phyloP scores from a whole-genome alignment of 352 stramenopile species.

The Globisporangium lucens region DNA sequence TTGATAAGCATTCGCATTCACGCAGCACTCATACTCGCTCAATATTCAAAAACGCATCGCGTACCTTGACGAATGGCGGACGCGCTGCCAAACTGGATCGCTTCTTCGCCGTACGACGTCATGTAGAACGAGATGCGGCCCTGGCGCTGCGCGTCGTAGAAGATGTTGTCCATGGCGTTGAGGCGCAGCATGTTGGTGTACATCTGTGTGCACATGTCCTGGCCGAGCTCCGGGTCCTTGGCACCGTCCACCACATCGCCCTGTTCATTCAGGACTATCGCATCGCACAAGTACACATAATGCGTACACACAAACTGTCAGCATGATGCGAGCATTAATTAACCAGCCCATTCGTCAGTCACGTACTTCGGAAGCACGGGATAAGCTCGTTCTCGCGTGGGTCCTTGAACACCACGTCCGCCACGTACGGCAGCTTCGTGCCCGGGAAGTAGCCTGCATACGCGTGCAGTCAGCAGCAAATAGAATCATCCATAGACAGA shows the following conservation, averaged over 20 bases:
- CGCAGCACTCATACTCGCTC: not conserved
- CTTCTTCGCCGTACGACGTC: slow-evolving; percentile 93
- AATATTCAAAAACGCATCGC: not conserved
- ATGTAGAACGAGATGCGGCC: slow-evolving; percentile 98
- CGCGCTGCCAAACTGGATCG: slow-evolving; percentile 93
- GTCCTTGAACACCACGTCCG: slow-evolving; percentile 84
- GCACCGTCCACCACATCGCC: slow-evolving; percentile 75
- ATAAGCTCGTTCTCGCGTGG: slow-evolving; percentile 80
- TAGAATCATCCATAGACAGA: not conserved
- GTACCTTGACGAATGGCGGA: slow-evolving; percentile 76
- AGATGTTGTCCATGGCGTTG: slow-evolving; percentile 96
- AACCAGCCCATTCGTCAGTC: not conserved
- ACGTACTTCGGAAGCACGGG: slow-evolving; percentile 90
- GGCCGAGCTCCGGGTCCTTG: slow-evolving; percentile 68
- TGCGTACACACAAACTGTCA: slow-evolving; percentile 21
- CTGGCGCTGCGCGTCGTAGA: slow-evolving; percentile 97
- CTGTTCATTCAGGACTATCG: slow-evolving; percentile 79
- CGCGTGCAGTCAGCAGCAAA: not conserved
- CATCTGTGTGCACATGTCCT: slow-evolving; percentile 80
- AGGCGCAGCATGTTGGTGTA: slow-evolving; percentile 85
- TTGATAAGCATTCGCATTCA: not conserved
- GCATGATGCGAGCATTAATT: not conserved
- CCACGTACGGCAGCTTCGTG: slow-evolving; percentile 87
- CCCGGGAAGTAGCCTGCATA: slow-evolving; percentile 66
- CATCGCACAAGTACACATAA: not conserved